A percentile compares a stretch with the other conserved stretches of the same genome.
Evolutionary conservation across 2,329 filamentous ascomycete species (phyloP).

Genomic region (Aciculosporium take): DNA sequence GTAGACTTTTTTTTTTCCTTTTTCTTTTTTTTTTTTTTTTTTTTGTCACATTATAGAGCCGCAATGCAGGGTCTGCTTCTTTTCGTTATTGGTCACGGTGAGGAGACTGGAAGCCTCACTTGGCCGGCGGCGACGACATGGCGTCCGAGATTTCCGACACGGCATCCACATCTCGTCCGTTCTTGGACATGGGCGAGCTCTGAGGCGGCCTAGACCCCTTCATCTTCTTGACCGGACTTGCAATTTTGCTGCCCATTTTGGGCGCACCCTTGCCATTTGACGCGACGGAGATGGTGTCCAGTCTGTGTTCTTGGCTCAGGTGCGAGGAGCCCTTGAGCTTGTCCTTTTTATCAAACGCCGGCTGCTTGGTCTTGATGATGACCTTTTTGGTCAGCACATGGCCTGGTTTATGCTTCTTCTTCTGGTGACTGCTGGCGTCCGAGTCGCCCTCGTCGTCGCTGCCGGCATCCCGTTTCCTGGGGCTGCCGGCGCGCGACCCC

Average conservation of each 20-base stretch:
- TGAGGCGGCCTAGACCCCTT: constrained; percentile 32
- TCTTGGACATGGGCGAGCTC: constrained; percentile 35
- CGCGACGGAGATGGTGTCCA: constrained; percentile 15
- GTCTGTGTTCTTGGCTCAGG: constrained; percentile 34
- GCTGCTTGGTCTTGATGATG: constrained; percentile 38
- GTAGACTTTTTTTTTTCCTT: not conserved
- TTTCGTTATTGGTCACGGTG: not conserved
- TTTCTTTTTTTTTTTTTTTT: not conserved
- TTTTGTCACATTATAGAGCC: too few species aligned
- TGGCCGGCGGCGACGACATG: constrained; percentile 36
- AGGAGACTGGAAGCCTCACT: constrained; percentile 4
- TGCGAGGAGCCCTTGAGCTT: constrained; percentile 37
- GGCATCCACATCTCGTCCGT: constrained; percentile 33
- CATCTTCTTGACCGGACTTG: constrained; percentile 28
- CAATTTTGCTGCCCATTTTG: constrained; percentile 21
- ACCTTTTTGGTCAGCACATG: constrained; percentile 35
- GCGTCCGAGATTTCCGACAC: constrained; percentile 44
- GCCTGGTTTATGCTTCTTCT: constrained; percentile 41
- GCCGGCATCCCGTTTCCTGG: constrained; percentile 42
- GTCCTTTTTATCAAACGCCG: constrained; percentile 40
- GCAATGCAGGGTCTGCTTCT: not conserved
- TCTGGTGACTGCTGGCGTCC: constrained; percentile 35
- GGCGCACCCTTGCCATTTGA: constrained; percentile 12
- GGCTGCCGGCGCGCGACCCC: constrained; percentile 38
- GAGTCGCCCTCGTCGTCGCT: constrained; percentile 42